Evolutionary conservation across 129 eudicot species (phyloP).

Genomic region (Flaveria robusta): DNA sequence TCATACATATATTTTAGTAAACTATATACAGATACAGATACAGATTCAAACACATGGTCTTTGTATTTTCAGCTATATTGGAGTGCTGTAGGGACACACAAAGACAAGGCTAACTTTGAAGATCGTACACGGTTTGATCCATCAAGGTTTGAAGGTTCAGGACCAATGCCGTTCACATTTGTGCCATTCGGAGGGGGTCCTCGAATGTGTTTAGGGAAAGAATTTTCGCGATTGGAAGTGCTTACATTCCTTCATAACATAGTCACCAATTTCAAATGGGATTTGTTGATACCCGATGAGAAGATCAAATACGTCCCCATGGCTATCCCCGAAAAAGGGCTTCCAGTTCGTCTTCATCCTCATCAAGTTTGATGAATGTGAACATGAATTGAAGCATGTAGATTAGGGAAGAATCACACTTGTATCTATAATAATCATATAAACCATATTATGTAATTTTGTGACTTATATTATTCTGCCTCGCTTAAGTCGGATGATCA

Average conservation of each 20-base stretch:
- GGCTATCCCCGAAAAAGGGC: slow-evolving; percentile 55
- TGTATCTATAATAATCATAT: neutral
- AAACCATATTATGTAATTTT: neutral
- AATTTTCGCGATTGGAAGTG: slow-evolving; percentile 57
- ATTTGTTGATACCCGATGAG: slow-evolving; percentile 51
- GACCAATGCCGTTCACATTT: slow-evolving; percentile 48
- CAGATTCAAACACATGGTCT: too few species aligned
- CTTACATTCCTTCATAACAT: slow-evolving; percentile 56
- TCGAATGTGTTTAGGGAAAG: slow-evolving; percentile 71
- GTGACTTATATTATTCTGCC: neutral
- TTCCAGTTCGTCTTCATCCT: slow-evolving; percentile 51
- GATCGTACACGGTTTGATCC: slow-evolving; percentile 46
- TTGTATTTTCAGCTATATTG: slow-evolving; percentile 42
- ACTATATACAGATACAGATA: too few species aligned
- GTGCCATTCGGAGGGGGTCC: slow-evolving; percentile 75
- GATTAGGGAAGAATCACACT: neutral
- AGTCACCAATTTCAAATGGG: slow-evolving; percentile 52
- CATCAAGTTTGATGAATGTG: slow-evolving; percentile 11
- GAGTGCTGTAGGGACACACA: slow-evolving; percentile 36
- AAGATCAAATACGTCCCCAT: slow-evolving; percentile 48
- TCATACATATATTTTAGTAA: neutral
- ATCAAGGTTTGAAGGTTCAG: slow-evolving; percentile 58
- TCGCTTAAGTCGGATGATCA: too few species aligned
- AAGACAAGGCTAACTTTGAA: slow-evolving; percentile 35
- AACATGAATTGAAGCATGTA: neutral